These are phyloP conservation scores for Carex myosuroides DNA, from an alignment of 176 grass and related monocot genomes.

Conservation along the genomic window DNA sequence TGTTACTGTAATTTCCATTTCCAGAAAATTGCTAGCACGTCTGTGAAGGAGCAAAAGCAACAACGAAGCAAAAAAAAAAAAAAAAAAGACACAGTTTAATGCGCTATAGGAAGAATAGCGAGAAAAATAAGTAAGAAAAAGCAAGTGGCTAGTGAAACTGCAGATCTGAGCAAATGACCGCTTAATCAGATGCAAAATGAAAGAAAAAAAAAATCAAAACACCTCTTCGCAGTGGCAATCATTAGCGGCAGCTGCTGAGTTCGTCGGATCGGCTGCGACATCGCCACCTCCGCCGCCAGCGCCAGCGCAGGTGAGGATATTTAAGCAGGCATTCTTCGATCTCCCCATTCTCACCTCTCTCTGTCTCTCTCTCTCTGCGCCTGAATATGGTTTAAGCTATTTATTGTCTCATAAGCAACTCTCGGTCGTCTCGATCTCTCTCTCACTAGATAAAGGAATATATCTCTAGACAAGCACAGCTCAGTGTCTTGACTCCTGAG, in stretches of 20 bases:
- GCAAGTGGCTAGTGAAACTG: background rate
- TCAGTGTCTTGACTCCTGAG: conserved; percentile 8
- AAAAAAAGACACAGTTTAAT: background rate
- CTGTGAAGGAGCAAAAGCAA: background rate
- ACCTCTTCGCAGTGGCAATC: conserved; percentile 22
- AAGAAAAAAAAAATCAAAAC: background rate
- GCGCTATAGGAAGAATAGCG: background rate
- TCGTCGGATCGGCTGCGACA: conserved; percentile 21
- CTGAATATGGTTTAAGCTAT: background rate
- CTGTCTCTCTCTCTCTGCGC: background rate
- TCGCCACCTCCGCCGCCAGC: conserved; percentile 15
- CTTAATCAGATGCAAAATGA: background rate
- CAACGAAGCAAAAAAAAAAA: background rate
- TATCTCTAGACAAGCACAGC: background rate
- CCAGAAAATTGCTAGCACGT: background rate
- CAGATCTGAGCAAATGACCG: conserved; percentile 10
- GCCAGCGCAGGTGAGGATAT: conserved; percentile 19
- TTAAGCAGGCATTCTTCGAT: conserved; percentile 20
- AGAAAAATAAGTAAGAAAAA: background rate
- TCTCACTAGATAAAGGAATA: background rate
- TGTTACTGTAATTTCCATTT: background rate
- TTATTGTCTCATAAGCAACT: background rate
- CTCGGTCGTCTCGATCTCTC: background rate
- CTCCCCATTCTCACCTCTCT: conserved; percentile 22
- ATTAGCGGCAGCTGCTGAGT: background rate